A percentile compares a stretch with the other conserved stretches of the same genome.
These are phyloP conservation scores for Xylaria telfairii DNA, from an alignment of 495 filamentous ascomycete species.

Conservation along the genomic window DNA sequence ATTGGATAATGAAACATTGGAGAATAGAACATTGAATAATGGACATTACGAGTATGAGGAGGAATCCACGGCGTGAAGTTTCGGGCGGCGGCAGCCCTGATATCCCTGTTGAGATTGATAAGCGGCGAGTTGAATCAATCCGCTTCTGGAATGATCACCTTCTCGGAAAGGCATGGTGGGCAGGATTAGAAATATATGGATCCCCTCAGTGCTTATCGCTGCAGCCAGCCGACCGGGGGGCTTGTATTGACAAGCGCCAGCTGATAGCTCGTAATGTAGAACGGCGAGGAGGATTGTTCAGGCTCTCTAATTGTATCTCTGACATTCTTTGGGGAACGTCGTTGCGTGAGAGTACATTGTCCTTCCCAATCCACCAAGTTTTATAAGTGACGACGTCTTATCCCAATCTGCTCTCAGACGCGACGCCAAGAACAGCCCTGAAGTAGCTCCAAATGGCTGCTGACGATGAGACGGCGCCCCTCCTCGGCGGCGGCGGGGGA, in stretches of 20 bases:
- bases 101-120: slow-evolving; percentile 3
- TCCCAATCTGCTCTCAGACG: neutral
- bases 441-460: slow-evolving; percentile 12
- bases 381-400: neutral
- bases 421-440: neutral
- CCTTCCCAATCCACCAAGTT: neutral
- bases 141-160: neutral
- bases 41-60: too few relatives aligned
- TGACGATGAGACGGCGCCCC: slow-evolving; percentile 25
- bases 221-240: neutral
- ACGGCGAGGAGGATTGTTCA: neutral
- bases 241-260: neutral
- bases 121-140: neutral
- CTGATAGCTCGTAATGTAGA: neutral
- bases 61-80: too few relatives aligned
- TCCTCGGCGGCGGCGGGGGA: slow-evolving; percentile 12
- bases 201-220: neutral
- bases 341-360: neutral
- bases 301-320: neutral
- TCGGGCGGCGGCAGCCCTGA: neutral
- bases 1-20: neutral
- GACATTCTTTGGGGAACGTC: neutral
- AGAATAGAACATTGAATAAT: neutral
- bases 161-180: slow-evolving; percentile 12
- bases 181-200: neutral